These are phyloP conservation scores for Ascochyta viciae-villosae DNA, from an alignment of 2,329 filamentous ascomycete genomes.

Conservation along the genomic window DNA sequence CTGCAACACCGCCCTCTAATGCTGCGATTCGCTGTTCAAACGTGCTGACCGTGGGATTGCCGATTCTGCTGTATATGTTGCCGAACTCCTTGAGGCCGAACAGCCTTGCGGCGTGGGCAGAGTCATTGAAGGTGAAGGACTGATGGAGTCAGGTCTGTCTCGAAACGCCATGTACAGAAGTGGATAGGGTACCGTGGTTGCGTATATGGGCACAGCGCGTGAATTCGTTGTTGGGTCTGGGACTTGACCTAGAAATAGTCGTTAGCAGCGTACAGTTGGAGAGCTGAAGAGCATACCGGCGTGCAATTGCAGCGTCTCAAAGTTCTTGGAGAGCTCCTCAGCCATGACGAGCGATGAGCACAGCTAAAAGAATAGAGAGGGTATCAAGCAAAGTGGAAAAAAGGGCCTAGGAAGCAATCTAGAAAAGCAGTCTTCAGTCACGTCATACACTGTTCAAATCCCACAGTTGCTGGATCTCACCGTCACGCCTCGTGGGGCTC, in stretches of 20 bases:
- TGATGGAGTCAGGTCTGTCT: constrained; percentile 44
- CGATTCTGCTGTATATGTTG: constrained; percentile 97
- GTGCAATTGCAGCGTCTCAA: constrained; percentile 61
- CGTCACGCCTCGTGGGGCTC: constrained; percentile 1
- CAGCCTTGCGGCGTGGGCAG: constrained; percentile 89
- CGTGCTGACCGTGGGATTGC: constrained; percentile 69
- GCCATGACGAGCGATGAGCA: constrained; percentile 30
- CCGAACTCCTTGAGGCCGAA: constrained; percentile 97
- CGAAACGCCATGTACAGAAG: not conserved
- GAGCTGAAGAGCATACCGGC: constrained; percentile 47
- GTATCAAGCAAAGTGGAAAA: constrained; percentile 16
- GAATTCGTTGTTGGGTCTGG: constrained; percentile 84
- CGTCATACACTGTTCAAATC: constrained; percentile 31
- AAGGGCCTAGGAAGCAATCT: constrained; percentile 23
- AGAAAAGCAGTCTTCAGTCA: constrained; percentile 28
- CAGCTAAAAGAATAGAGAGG: not conserved
- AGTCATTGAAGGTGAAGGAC: constrained; percentile 95
- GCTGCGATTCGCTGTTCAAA: constrained; percentile 97
- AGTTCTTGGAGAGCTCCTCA: constrained; percentile 53
- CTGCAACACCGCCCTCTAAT: constrained; percentile 88
- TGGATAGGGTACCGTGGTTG: constrained; percentile 70
- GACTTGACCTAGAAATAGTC: constrained; percentile 66
- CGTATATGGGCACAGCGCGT: constrained; percentile 94
- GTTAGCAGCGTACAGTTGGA: constrained; percentile 1
- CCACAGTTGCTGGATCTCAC: constrained; percentile 10